Base-by-base conservation (phyloP, 129 eudicot species). In the Pittosporum tobira region DNA sequence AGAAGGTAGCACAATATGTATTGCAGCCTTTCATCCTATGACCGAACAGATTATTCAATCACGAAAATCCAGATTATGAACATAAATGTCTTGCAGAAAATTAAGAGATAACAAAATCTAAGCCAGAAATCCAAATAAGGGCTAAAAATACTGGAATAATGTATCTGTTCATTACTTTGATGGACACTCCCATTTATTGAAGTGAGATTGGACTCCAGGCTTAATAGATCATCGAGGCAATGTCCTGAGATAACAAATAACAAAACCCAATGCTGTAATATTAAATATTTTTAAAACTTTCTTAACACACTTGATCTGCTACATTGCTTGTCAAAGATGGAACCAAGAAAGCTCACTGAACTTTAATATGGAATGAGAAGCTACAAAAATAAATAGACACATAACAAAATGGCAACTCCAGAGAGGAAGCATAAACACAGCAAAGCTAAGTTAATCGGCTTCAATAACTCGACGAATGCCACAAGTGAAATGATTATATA, bases 151-250 rank as follows among this genome's bases (percentile, higher is more conserved):
- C 80, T 38, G 12, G 63, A 57, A 42, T 46, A 31, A 46, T 44
- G 47, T 6, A 38, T 6, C 9, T 44, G 22, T 42, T 65, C 53
- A 48, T 43, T 51, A 48, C 14, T 43, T 16, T 14, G 38, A 19
- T 23, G 47, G 12, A 48, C 23, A 45, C 59, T 36, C 51, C 59
- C 12, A 20, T 64, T 68, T 40, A 30, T 55, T 45, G 70, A 1
- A 2, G 43, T 21, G 21, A 9, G 16, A 29, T 55, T 4, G 23
- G 63, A 22, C 23, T 75, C 80, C 70, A 57, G 51, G 22, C n/a
- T 55, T 59, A 75, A 48, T 38, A 75, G 69, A 24, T 74, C 79
- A 16, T 34, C 59, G 22, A 69, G 67, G 51, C 74, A 61, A 49
- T 9, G 64, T 36, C 79, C 79, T 74, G 70, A 45, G 10, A 23